These are phyloP conservation scores for Oidiodendron maius DNA, from an alignment of 495 filamentous ascomycete genomes.

Conservation along the genomic window DNA sequence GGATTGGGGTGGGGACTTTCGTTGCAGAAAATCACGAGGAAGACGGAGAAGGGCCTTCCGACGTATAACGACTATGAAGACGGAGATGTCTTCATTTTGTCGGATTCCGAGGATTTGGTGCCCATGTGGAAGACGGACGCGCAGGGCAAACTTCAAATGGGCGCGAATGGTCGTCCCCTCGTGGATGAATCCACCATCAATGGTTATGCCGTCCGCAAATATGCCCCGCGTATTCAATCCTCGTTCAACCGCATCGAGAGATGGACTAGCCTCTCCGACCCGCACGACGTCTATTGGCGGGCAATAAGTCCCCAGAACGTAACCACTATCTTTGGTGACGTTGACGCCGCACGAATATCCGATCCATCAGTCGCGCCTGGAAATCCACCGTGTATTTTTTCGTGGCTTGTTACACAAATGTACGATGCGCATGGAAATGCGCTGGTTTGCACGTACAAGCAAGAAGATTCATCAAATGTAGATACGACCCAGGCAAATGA, in stretches of 20 bases:
- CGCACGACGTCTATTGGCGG: conserved; percentile 15
- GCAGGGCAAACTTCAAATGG: not conserved
- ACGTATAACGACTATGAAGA: conserved; percentile 19
- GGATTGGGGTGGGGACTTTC: conserved; percentile 27
- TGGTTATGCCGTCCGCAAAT: conserved; percentile 6
- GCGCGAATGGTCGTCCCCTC: not conserved
- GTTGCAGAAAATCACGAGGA: conserved; percentile 19
- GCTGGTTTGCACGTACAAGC: conserved; percentile 2
- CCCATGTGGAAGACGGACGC: conserved; percentile 1
- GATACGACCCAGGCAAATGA: conserved; percentile 1
- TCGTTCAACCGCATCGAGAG: conserved; percentile 21
- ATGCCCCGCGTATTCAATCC: conserved; percentile 3
- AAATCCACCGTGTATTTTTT: not conserved
- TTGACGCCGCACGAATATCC: not conserved
- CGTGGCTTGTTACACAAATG: not conserved
- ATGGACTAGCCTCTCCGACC: conserved; percentile 8
- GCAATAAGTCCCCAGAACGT: conserved; percentile 6
- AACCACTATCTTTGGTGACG: not conserved
- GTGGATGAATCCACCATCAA: not conserved
- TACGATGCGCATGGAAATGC: not conserved
- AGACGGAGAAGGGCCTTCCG: conserved; percentile 24
- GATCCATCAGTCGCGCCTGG: not conserved
- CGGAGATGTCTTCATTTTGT: conserved; percentile 16
- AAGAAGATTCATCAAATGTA: conserved; percentile 12
- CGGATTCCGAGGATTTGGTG: conserved; percentile 22